phyloP scores from a whole-genome alignment of 257 asterid genomes.

The Rauvolfia tetraphylla region DNA sequence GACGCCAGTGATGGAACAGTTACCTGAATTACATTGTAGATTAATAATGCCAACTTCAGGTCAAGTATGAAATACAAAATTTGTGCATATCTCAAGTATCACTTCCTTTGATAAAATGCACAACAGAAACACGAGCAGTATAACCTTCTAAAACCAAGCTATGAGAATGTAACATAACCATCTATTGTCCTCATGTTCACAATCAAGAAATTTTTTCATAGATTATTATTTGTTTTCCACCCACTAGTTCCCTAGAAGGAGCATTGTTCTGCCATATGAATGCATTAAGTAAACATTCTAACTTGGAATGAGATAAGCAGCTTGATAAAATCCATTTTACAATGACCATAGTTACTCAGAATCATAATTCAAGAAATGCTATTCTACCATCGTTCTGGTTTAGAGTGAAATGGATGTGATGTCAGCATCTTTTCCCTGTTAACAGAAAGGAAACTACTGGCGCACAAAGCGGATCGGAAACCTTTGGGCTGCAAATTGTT shows the following conservation, averaged over 20 bases:
- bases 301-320: neutral
- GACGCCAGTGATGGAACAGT: slow-evolving; percentile 98
- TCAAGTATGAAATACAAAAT: neutral
- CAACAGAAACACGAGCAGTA: neutral
- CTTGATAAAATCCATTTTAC: neutral
- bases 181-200: neutral
- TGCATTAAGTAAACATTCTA: slow-evolving; percentile 1
- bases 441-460: neutral
- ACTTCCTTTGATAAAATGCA: neutral
- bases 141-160: neutral
- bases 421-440: neutral
- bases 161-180: neutral
- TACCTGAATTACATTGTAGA: slow-evolving; percentile 49
- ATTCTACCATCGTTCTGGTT: neutral
- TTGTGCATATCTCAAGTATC: neutral
- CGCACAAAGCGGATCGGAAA: neutral
- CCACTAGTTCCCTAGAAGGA: neutral
- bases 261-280: neutral
- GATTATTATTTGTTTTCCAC: neutral
- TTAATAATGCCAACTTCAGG: neutral
- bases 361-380: neutral
- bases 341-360: neutral
- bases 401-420: neutral
- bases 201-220: neutral
- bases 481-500: neutral